Evolutionary conservation across 306 rosid genomes (phyloP).

Genomic region (Prunus persica): Prunus_persica_NCBIv2 NC_034011.1:22839501-22840000

Average conservation of each 20-base stretch:
- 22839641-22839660: background rate
- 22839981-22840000: background rate
- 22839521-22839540: background rate
- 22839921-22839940: background rate
- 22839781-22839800: conserved; percentile 95
- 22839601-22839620: background rate
- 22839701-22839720: background rate
- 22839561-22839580: background rate
- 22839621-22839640: background rate
- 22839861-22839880: background rate
- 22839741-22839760: conserved; percentile 32
- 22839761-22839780: conserved; percentile 52
- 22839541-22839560: background rate
- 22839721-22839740: background rate
- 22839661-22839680: background rate
- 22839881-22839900: background rate
- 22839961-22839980: background rate
- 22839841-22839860: conserved; percentile 30
- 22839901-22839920: background rate
- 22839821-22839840: conserved; percentile 97
- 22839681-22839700: background rate
- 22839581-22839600: background rate
- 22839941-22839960: background rate
- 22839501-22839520: background rate
- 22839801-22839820: conserved; percentile 72